phyloP scores from a whole-genome alignment of 2,329 filamentous ascomycete species.

The Lasiodiplodia sp. region DNA sequence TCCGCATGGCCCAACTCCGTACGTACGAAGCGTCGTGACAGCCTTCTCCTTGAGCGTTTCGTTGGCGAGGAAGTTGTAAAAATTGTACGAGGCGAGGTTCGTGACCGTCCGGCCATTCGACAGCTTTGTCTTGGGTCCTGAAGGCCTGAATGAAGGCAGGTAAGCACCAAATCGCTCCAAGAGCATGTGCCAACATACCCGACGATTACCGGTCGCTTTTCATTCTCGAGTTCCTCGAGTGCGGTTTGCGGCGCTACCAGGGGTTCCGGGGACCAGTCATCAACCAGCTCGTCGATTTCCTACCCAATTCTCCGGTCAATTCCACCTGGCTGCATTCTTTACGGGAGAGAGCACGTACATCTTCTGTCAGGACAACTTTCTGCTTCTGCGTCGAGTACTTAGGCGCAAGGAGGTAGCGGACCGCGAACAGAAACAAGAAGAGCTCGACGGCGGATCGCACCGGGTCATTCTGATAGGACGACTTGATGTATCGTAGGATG shows the following conservation, averaged over 20 bases:
- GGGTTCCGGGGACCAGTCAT: conserved; percentile 95
- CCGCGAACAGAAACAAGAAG: conserved; percentile 91
- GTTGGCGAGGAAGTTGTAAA: conserved; percentile 95
- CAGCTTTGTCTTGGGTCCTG: conserved; percentile 88
- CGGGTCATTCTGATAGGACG: conserved; percentile 97
- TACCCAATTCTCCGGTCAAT: conserved; percentile 39
- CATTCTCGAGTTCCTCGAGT: conserved; percentile 81
- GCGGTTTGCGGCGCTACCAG: conserved; percentile 76
- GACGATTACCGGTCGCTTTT: conserved; percentile 85
- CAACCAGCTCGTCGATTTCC: conserved; percentile 96
- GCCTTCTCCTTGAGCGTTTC: conserved; percentile 94
- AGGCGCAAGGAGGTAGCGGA: conserved; percentile 89
- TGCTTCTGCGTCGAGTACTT: conserved; percentile 92
- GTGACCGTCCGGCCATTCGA: conserved; percentile 87
- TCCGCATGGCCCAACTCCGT: conserved; percentile 95
- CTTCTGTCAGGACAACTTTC: conserved; percentile 87
- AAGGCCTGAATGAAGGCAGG: conserved; percentile 66
- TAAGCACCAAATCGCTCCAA: background rate
- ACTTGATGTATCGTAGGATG: conserved; percentile 92
- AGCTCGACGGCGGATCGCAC: conserved; percentile 92
- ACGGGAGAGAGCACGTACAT: conserved; percentile 45
- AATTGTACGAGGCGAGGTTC: conserved; percentile 95
- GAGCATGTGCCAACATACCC: conserved; percentile 64
- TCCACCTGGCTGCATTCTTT: background rate
- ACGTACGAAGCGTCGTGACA: conserved; percentile 89